Percentiles rank a stretch among this genome's conserved stretches.
phyloP scores from a whole-genome alignment of 169 alveolate species.

The Sarcocystis neurona region DNA sequence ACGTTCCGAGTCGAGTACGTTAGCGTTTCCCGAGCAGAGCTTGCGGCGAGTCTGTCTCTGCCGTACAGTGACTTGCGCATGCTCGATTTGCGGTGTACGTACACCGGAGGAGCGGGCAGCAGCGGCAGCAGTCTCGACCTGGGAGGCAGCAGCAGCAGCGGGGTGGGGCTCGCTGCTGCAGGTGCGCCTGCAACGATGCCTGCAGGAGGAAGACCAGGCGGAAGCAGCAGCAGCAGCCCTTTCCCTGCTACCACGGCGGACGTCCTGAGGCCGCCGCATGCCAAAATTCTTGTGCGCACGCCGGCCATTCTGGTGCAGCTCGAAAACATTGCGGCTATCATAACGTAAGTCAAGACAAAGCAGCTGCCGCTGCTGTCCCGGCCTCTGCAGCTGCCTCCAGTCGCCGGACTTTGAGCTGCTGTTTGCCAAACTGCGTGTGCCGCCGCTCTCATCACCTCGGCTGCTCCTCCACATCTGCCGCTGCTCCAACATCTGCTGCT shows the following conservation, averaged over 20 bases:
- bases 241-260: neutral
- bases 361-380: too few species aligned
- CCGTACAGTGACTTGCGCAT: conserved; percentile 27
- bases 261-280: conserved; percentile 12
- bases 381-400: too few species aligned
- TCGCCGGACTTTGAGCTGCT: too few species aligned
- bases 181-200: too few species aligned
- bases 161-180: conserved; percentile 11
- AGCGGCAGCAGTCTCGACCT: neutral
- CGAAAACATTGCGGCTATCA: conserved; percentile 25
- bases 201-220: neutral
- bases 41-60: neutral
- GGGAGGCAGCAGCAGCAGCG: conserved; percentile 3
- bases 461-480: too few species aligned
- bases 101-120: neutral
- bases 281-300: conserved; percentile 12
- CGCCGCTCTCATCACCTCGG: too few species aligned
- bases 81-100: neutral
- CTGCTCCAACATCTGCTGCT: too few species aligned
- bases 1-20: too few species aligned
- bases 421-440: too few species aligned
- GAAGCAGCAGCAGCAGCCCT: neutral
- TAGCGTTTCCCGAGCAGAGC: neutral
- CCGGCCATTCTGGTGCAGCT: conserved; percentile 30
- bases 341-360: conserved; percentile 20